phyloP scores from a whole-genome alignment of 257 asterid species.

The Jasminum sambac region DNA sequence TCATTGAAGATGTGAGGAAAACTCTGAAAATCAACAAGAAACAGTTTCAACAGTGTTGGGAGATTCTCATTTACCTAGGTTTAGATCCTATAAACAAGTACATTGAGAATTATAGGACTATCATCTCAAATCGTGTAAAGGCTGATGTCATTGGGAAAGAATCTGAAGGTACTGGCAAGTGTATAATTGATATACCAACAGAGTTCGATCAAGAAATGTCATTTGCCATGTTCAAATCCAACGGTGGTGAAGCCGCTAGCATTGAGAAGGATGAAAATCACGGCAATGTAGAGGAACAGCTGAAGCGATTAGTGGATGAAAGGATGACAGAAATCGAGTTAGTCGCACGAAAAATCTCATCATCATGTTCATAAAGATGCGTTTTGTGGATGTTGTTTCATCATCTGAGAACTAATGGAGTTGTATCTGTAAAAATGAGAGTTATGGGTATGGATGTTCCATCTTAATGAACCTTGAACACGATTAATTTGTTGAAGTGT shows the following conservation, averaged over 20 bases:
- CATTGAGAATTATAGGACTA: slow-evolving; percentile 53
- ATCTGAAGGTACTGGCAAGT: slow-evolving; percentile 64
- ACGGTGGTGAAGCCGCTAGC: slow-evolving; percentile 36
- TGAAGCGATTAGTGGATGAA: slow-evolving; percentile 64
- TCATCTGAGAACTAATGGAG: background rate
- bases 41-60: slow-evolving; percentile 94
- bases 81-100: slow-evolving; percentile 51
- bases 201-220: slow-evolving; percentile 67
- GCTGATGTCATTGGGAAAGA: slow-evolving; percentile 79
- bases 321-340: slow-evolving; percentile 67
- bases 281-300: slow-evolving; percentile 59
- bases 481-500: background rate
- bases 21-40: slow-evolving; percentile 74
- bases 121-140: slow-evolving; percentile 57
- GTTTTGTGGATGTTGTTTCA: slow-evolving; percentile 4
- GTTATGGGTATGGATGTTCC: background rate
- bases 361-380: slow-evolving; percentile 24
- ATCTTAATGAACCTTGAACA: background rate
- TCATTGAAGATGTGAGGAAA: slow-evolving; percentile 63
- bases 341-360: slow-evolving; percentile 59
- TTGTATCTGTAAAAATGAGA: slow-evolving; percentile 1
- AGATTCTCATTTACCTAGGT: slow-evolving; percentile 71
- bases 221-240: slow-evolving; percentile 74
- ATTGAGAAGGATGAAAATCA: slow-evolving; percentile 50
- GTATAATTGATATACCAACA: slow-evolving; percentile 66